phyloP scores from a whole-genome alignment of 75 land plant genomes.

The Larix kaempferi region DNA sequence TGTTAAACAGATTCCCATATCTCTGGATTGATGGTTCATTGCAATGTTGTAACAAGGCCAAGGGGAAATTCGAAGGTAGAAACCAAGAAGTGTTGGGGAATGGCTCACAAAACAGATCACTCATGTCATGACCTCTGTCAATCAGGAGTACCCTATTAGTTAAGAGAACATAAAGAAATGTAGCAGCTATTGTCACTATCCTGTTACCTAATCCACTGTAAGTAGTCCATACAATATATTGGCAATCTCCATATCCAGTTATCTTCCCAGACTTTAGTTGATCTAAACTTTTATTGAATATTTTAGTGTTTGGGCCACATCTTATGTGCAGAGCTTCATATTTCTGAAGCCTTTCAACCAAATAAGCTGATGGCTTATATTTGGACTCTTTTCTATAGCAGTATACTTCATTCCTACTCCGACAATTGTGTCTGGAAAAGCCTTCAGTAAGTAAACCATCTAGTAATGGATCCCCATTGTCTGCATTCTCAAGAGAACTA shows the following conservation, averaged over 20 bases:
- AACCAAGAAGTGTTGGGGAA: constrained; percentile 74
- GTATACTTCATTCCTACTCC: no score
- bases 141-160: constrained; percentile 73
- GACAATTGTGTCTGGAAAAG: no score
- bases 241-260: constrained; percentile 35
- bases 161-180: constrained; percentile 79
- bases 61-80: constrained; percentile 51
- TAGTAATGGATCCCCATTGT: no score
- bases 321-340: constrained; percentile 72
- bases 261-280: constrained; percentile 31
- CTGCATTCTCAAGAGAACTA: no score
- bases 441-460: no score
- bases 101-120: constrained; percentile 84
- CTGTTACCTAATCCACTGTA: constrained; percentile 78
- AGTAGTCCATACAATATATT: constrained; percentile 68
- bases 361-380: no score
- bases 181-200: constrained; percentile 55
- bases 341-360: constrained; percentile 40
- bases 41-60: constrained; percentile 20
- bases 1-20: constrained; percentile 49
- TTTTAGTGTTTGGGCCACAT: constrained; percentile 63
- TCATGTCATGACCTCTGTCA: constrained; percentile 47
- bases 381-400: no score
- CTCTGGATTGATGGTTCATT: constrained; percentile 37
- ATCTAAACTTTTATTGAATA: constrained; percentile 33